Evolutionary conservation across 2,329 filamentous ascomycete species (phyloP), one percentile per base, ranked within the genome.

Genomic region (Thielaviopsis ethacetica): DNA sequence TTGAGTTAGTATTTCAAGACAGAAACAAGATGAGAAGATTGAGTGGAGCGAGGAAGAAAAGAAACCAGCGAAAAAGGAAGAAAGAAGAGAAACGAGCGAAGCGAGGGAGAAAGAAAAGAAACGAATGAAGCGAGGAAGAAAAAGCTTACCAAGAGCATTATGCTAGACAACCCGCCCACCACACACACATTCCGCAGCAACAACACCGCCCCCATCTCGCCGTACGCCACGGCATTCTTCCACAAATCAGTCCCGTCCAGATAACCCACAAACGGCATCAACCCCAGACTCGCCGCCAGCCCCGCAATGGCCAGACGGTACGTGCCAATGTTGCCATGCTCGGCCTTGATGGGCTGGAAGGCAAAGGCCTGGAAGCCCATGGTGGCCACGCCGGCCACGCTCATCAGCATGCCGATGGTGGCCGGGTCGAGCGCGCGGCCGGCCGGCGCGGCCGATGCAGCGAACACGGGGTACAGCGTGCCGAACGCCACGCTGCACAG

Each of bases 401-500:
- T 91, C 57, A 96, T 75, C 0, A 86, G 88, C 19, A 95, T 71
- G 0, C 93, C 93, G 52, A 97, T 95, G 61, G 87, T 88, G 59
- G 82, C 79, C 0, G 91, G 88, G 0, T 79, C 79, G 3, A 97
- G 75, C 0, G 78, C 76, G 49, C 93, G 85, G 19, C 93, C 93
- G 0, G 84, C 84, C 0, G 93, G 93, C 0, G 83, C 76, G 0
- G 79, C 71, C 0, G 86, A 83, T 58, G 91, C 84, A 0, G 85
- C 88, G 65, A 97, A 98, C 58, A 97, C 91, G 0, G 93, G 93
- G 66, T 94, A 98, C 0, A 98, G 75, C 19, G 88, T 91, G 71
- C 95, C 96, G 77, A 91, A 98, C 3, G 89, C 90, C 64, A 96
- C 89, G 69, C 97, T 97, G 62, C 87, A 84, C 5, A 98, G 77